Evolutionary conservation across 148 eudicot species (phyloP).

Genomic region (Persicaria maculosa): DNA sequence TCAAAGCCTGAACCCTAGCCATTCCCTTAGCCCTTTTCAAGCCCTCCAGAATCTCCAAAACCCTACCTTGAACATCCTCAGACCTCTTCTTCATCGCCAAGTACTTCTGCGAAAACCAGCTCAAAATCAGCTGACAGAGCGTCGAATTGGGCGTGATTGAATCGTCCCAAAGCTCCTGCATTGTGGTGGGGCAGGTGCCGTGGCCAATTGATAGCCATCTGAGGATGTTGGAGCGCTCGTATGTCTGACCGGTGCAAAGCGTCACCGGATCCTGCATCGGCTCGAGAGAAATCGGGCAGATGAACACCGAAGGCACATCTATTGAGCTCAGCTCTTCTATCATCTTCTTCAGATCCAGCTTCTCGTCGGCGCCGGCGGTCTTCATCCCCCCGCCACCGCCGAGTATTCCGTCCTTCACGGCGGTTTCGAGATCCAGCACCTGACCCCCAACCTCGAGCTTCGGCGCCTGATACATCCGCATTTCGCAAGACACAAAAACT

Average conservation of each 20-base stretch:
- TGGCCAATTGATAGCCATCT: constrained; percentile 79
- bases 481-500: constrained; percentile 15
- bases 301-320: constrained; percentile 66
- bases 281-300: constrained; percentile 83
- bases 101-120: constrained; percentile 74
- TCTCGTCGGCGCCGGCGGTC: constrained; percentile 18
- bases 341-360: constrained; percentile 80
- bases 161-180: constrained; percentile 80
- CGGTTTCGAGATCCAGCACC: constrained; percentile 66
- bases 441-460: constrained; percentile 44
- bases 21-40: constrained; percentile 77
- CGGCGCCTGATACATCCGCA: constrained; percentile 51
- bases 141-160: constrained; percentile 74
- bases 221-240: constrained; percentile 66
- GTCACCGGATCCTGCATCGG: constrained; percentile 96
- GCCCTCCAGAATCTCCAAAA: constrained; percentile 52
- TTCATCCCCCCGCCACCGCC: constrained; percentile 28
- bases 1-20: constrained; percentile 55
- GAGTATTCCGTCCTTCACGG: constrained; percentile 65
- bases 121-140: constrained; percentile 49
- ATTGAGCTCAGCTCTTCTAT: constrained; percentile 49
- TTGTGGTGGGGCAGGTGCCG: constrained; percentile 79
- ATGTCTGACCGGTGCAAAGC: constrained; percentile 88
- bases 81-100: constrained; percentile 71
- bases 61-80: constrained; percentile 87